Conservation (phyloP, 179 eudicot species). For the Silene coronaria region DNA sequence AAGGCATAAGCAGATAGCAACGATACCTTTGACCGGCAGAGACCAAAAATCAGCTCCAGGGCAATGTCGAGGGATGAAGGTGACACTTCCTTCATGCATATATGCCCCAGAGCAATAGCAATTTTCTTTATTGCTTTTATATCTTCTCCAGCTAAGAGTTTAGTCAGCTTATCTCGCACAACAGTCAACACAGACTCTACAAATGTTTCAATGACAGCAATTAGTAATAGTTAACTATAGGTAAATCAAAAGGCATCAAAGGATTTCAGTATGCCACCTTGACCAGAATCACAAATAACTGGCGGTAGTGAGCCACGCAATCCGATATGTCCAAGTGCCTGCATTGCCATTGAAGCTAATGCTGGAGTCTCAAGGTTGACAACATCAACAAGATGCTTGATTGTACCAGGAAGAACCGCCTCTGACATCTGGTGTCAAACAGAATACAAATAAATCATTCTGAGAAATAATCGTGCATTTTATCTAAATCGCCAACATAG, state of each 20-base stretch:
- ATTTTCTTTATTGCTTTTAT: slow-evolving; percentile 72
- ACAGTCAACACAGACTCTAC: slow-evolving; percentile 56
- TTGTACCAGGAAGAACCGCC: slow-evolving; percentile 45
- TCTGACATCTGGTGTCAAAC: slow-evolving; percentile 44
- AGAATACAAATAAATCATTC: slow-evolving; percentile 8
- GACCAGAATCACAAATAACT: slow-evolving; percentile 40
- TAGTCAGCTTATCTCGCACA: slow-evolving; percentile 60
- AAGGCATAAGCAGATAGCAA: slow-evolving; percentile 9
- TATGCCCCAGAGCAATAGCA: slow-evolving; percentile 79
- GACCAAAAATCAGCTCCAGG: slow-evolving; percentile 74
- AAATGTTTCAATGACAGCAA: slow-evolving; percentile 16
- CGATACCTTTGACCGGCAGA: slow-evolving; percentile 79
- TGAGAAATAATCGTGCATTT: slow-evolving; percentile 2
- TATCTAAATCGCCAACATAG: slow-evolving; percentile 1
- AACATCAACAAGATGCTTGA: slow-evolving; percentile 61
- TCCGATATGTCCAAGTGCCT: slow-evolving; percentile 87
- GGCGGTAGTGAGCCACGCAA: slow-evolving; percentile 56
- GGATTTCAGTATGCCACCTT: slow-evolving; percentile 39
- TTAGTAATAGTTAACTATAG: neutral
- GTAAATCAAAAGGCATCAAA: slow-evolving; percentile 7
- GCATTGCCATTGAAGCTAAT: slow-evolving; percentile 86
- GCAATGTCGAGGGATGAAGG: slow-evolving; percentile 50
- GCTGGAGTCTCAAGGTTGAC: slow-evolving; percentile 63
- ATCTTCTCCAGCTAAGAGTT: slow-evolving; percentile 75
- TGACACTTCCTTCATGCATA: slow-evolving; percentile 65